A percentile compares a stretch with the other conserved stretches of the same genome.
Evolutionary conservation across 1,139 yeast genomes (phyloP).

Genomic region (Geotrichum fermentans): DNA sequence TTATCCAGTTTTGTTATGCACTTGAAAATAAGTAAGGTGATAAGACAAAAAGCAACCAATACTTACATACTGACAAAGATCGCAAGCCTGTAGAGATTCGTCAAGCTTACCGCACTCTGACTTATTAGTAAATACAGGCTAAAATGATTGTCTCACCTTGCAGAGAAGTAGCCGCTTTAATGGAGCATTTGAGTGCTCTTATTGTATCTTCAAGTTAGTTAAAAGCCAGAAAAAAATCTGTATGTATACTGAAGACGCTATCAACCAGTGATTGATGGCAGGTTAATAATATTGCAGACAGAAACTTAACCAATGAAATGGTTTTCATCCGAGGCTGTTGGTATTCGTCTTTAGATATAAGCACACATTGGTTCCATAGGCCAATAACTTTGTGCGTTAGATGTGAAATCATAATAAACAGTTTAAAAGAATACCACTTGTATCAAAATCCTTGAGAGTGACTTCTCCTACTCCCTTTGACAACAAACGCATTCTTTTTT

Average conservation of each 20-base stretch:
- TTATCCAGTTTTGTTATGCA: slow-evolving; percentile 12
- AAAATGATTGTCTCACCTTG: slow-evolving; percentile 8
- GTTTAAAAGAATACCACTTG: slow-evolving; percentile 6
- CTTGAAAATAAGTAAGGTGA: neutral
- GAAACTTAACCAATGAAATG: slow-evolving; percentile 12
- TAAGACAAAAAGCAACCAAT: neutral
- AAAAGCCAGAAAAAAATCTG: neutral
- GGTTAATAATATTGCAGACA: slow-evolving; percentile 14
- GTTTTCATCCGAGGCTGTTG: slow-evolving; percentile 4
- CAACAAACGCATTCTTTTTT: slow-evolving; percentile 15
- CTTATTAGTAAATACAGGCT: neutral
- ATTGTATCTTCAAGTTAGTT: slow-evolving; percentile 13
- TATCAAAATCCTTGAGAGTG: slow-evolving; percentile 15
- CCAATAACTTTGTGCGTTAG: slow-evolving; percentile 4
- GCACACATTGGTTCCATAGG: slow-evolving; percentile 17
- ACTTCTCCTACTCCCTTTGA: slow-evolving; percentile 1
- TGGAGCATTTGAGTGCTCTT: slow-evolving; percentile 18
- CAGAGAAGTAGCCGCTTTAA: slow-evolving; percentile 16
- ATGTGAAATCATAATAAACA: neutral
- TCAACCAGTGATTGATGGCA: slow-evolving; percentile 18
- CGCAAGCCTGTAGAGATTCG: slow-evolving; percentile 13
- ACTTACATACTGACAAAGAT: slow-evolving; percentile 17
- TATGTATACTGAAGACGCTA: slow-evolving; percentile 13
- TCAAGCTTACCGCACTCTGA: slow-evolving; percentile 15
- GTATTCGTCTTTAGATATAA: slow-evolving; percentile 15